Percentiles rank a stretch among this genome's conserved stretches.
Conservation (phyloP, 768 basidiomycete species). For the Cystofilobasidium macerans region DNA sequence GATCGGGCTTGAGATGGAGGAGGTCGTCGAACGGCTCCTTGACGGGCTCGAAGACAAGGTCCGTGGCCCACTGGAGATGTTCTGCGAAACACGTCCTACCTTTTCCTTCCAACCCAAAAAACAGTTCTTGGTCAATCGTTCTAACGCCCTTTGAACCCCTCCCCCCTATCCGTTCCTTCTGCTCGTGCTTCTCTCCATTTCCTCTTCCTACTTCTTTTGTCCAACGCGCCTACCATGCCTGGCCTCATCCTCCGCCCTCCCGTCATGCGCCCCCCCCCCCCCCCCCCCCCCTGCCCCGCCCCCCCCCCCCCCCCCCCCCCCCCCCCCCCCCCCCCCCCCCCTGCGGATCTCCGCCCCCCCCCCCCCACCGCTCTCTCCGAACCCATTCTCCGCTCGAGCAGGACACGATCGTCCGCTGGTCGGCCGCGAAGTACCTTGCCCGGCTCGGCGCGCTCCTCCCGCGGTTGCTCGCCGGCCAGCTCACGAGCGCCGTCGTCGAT, state of each 20-base stretch:
- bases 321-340: no score
- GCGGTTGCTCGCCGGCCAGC: constrained; percentile 58
- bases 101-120: no score
- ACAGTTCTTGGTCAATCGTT: no score
- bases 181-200: background rate
- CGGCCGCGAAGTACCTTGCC: constrained; percentile 82
- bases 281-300: no score
- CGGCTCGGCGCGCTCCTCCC: constrained; percentile 74
- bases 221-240: constrained; percentile 15
- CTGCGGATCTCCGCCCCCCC: no score
- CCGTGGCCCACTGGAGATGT: no score
- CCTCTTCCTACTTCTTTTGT: background rate
- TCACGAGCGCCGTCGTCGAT: constrained; percentile 64
- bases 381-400: no score
- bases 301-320: no score
- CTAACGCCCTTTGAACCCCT: no score
- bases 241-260: background rate
- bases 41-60: constrained; percentile 71
- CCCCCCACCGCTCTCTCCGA: no score
- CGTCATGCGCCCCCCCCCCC: background rate
- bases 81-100: no score
- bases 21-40: constrained; percentile 61
- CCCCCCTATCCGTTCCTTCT: constrained; percentile 15
- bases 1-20: no score
- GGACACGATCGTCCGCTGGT: constrained; percentile 93